Base-by-base conservation (phyloP, 305 asterid species). In the Rubia balearica region DNA sequence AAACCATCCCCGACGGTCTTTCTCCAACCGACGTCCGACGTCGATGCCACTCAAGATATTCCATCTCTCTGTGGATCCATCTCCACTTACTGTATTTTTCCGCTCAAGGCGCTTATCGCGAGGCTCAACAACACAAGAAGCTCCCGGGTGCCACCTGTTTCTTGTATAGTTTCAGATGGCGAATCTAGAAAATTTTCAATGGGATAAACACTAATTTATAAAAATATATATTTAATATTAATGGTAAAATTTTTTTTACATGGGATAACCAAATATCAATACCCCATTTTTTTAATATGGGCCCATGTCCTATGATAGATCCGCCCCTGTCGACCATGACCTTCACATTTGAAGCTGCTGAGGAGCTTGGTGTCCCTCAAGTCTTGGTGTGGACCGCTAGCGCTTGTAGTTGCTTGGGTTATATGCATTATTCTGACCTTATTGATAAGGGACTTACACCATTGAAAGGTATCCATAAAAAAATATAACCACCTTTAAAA, bases 1-100 rank as follows among this genome's bases (percentile, higher is more conserved):
- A 9, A 64, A 38, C 68, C 49, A 64, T 64, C 16, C 68, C 68
- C 3, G 68, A 64, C 21, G 68, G 68, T 7, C 51, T 64, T 8
- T 51, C 68, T 2, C 49, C 68, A 3, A 38, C n/a, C n/a, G n/a
- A n/a, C n/a, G n/a, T n/a, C 68, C 24, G 48, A 40, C 3, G 19
- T n/a, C 19, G 68, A 64, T 3, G 51, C 68, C 0, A 16, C 68
- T 14, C 68, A 64, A 19, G 68, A 64, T 40, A 64, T 40, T 13
- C 68, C 68, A 0, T 7, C 68, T 10, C 22, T 64, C 12, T 64
- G 33, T 0, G 4, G n/a, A 6, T 64, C 68, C 30, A 64, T 21
- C 0, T 8, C 24, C 0, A 64, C 11, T 3, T 17, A 3, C 0
- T 38, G 49, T n/a, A 33, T 64, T 0, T 33, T 21, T 8, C 68